Evolutionary conservation across 1,284 basidiomycete genomes (phyloP), one percentile per base, ranked within the genome.

Genomic region (Mycena citricolor): DNA sequence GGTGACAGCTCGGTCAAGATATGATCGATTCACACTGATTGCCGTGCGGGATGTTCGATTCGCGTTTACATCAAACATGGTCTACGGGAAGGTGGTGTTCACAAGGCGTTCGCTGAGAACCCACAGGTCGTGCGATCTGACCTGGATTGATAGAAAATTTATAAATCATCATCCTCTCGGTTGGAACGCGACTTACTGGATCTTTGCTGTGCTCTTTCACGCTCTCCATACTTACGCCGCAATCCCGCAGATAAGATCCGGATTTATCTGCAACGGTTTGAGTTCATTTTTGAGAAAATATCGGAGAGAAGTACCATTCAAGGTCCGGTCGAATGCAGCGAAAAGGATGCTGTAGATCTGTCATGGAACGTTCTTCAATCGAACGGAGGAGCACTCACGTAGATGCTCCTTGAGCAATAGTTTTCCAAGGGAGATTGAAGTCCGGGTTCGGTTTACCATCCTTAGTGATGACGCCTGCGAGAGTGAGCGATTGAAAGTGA

Each of bases 181-280:
- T n/a, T n/a, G n/a, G n/a, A n/a, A n/a, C n/a, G n/a, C n/a, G n/a
- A n/a, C 44, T 14, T 24, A 47, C 49, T 8, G 41, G 37, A 32
- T 51, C 42, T n/a, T 39, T 19, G 5, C 33, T 16, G 35, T 51
- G 44, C 11, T 33, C 29, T 14, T 34, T 38, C n/a, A 51, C 17
- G 17, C 24, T 19, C 11, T 23, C 29, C 10, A 41, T 51, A 7
- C 36, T 31, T 13, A 47, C 33, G 5, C 11, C 42, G 17, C 19
- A 44, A 21, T 51, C 17, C 5, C n/a, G 10, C n/a, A 51, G 44
- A 23, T 44, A 47, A 16, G 29, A 31, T 6, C 49, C 49, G 14
- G 33, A 14, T 12, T 47, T 44, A 14, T 51, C 49, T 44, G 20
- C 14, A 10, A 17, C 2, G 11, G 8, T n/a, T 11, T 20, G 3